Percentiles rank a stretch among this genome's conserved stretches.
Evolutionary conservation across 768 basidiomycete genomes (phyloP).

Genomic region (Leucocoprinus birnbaumii): DNA sequence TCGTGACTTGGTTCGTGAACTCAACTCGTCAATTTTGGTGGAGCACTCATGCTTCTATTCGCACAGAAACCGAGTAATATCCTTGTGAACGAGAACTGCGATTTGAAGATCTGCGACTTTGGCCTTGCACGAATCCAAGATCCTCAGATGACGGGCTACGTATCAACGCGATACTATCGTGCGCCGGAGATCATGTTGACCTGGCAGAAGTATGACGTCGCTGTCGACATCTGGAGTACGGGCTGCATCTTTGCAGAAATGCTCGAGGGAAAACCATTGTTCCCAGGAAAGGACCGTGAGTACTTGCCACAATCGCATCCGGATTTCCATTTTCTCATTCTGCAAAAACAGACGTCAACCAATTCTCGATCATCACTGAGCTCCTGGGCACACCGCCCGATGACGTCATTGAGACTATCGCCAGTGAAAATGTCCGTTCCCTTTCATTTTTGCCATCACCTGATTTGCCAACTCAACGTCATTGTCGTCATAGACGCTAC

Average conservation of each 20-base stretch:
- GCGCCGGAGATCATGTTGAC: conserved; percentile 99
- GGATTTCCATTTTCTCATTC: conserved; percentile 4
- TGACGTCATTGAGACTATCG: conserved; percentile 99
- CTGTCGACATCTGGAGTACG: conserved; percentile 99
- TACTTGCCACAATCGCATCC: conserved; percentile 23
- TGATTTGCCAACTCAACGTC: conserved; percentile 13
- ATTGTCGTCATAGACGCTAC: conserved; percentile 67
- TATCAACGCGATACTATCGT: conserved; percentile 97
- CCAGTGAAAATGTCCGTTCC: conserved; percentile 85
- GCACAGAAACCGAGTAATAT: conserved; percentile 97
- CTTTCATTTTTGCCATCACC: conserved; percentile 7
- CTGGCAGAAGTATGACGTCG: conserved; percentile 99
- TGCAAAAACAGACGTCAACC: conserved; percentile 88
- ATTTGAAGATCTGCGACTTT: conserved; percentile 99
- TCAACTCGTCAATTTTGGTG: conserved; percentile 4
- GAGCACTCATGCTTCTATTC: conserved; percentile 7
- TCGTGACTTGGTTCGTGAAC: conserved; percentile 76
- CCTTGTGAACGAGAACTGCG: conserved; percentile 99
- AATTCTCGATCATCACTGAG: conserved; percentile 99
- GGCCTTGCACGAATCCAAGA: conserved; percentile 98
- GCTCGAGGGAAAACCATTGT: conserved; percentile 97
- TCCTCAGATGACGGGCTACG: conserved; percentile 99
- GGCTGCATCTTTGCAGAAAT: conserved; percentile 99
- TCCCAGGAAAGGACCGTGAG: conserved; percentile 99
- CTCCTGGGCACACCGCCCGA: conserved; percentile 97